These are phyloP conservation scores for Zalerion maritima DNA, from an alignment of 495 filamentous ascomycete species.

Conservation along the genomic window DNA sequence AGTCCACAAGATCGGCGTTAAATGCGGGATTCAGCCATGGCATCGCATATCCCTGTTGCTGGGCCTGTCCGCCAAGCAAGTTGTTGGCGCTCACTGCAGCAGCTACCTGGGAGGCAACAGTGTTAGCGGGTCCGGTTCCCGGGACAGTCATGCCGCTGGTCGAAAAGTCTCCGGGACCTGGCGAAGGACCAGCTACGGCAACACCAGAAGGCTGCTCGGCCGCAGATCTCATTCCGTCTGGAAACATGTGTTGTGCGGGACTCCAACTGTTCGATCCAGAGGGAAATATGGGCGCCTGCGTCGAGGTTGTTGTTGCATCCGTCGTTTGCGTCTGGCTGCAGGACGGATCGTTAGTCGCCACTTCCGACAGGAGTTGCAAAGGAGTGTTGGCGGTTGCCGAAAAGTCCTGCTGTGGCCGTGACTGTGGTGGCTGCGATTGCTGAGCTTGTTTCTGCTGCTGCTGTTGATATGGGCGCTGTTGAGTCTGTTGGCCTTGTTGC, in stretches of 20 bases:
- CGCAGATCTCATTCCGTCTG: no score
- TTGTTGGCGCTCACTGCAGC: conserved; percentile 1
- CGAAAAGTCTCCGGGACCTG: neutral
- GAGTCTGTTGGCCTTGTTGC: conserved; percentile 1
- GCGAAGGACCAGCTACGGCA: no score
- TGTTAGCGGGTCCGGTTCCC: neutral
- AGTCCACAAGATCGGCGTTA: conserved; percentile 23
- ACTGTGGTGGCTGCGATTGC: conserved; percentile 10
- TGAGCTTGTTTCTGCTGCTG: conserved; percentile 8
- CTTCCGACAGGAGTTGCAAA: conserved; percentile 52
- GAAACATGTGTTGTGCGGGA: no score
- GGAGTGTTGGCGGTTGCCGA: conserved; percentile 32
- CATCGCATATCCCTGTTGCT: conserved; percentile 8
- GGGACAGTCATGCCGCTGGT: neutral
- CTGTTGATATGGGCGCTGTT: conserved; percentile 3
- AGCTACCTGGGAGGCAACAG: neutral
- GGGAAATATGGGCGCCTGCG: no score
- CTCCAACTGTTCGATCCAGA: no score
- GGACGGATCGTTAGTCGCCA: conserved; percentile 42
- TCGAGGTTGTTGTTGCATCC: conserved; percentile 4
- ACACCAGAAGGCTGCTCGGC: no score
- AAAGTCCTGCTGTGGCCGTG: conserved; percentile 13
- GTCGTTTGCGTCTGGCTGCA: conserved; percentile 6
- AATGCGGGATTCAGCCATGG: conserved; percentile 19
- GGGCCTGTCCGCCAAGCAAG: conserved; percentile 2